Base-by-base conservation (phyloP, 805 yeast species). In the Sugiyamaella qingdaonensis region DNA sequence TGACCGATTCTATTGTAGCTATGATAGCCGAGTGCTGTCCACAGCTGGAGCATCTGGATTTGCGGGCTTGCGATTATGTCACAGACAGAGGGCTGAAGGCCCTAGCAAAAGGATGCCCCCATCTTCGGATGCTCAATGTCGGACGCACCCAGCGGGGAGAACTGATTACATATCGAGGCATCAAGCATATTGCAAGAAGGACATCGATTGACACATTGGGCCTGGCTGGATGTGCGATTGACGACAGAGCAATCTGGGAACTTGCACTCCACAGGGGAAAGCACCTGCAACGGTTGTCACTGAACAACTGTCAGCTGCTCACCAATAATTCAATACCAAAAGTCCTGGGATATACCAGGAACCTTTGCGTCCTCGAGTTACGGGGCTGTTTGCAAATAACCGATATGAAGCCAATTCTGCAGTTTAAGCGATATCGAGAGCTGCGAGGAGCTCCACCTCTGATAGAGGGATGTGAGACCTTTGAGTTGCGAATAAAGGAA, bases 231-330 rank as follows among this genome's bases (percentile, higher is more conserved):
- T 88, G 96, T 67, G 74, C 79, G 43, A 78, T 91, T 16, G 80
- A 87, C 7, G 96, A 91, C 70, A 75, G 81, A 42, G 76, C 87
- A 3, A 72, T 91, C 13, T 88, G 96, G 95, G 91, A 86, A 61
- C 69, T 91, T 33, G 89, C 90, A 0, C 67, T 78, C 14, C 66
- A 73, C 49, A 70, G 80, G 27, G 82, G 82, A 19, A 61, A 65
- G 1, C 61, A 71, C 4, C 62, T 91, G 2, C 81, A 80, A 60
- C 73, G 96, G 49, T 71, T 90, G 18, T 85, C 95, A 7, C 66
- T 90, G 49, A 90, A 90, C 67, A 81, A 83, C 61, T 90, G 97
- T 65, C 72, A 75, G 31, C 62, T 67, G 21, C 64, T 87, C 34
- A 78, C 87, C 14, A 76, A 86, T 62, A 76, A 75, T 49, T 78